Evolutionary conservation across 75 land plant genomes (phyloP), one percentile per base, ranked within the genome.

Genomic region (Gnetum montanum): DNA sequence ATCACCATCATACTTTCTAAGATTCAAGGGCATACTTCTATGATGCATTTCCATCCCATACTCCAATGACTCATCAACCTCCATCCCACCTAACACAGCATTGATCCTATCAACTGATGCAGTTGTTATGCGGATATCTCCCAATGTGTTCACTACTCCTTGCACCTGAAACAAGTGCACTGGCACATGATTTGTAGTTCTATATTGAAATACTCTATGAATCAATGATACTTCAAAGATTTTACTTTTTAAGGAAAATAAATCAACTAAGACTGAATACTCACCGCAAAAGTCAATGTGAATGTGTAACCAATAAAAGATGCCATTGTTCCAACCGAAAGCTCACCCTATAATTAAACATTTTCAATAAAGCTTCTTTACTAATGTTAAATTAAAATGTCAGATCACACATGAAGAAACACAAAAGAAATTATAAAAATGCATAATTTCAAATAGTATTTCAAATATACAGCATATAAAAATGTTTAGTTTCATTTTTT

Each of bases 271-370:
- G n/a, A n/a, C n/a, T n/a, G n/a, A n/a, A n/a, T 12, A 81, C 96
- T 86, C 76, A 95, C 99, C 54, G 99, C 91, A 74, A 95, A 95
- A 1, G 99, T 95, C 58, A 95, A 47, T 24, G 92, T 95, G 60
- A 95, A 95, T 8, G 99, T 95, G 72, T 95, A 95, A 49, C 99
- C 99, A 70, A 95, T 90, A 63, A 95, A 95, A 49, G 99, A 90
- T 60, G 80, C 91, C 88, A 95, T 73, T 0, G 73, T 86, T 47
- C 99, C 99, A 56, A 95, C 73, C 43, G 96, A 59, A 1, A 95
- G 82, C 67, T 95, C 85, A 19, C 99, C 99, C 99, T 95, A 83
- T 54, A 79, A 65, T 12, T 31, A 56, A 34, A 31, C 7, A 35
- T n/a, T n/a, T 40, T 10, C 41, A 10, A 40, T 10, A 10, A 15